Percentiles rank a stretch among this genome's conserved stretches.
phyloP scores from a whole-genome alignment of 2,329 filamentous ascomycete species.

The Seiridium unicorne region DNA sequence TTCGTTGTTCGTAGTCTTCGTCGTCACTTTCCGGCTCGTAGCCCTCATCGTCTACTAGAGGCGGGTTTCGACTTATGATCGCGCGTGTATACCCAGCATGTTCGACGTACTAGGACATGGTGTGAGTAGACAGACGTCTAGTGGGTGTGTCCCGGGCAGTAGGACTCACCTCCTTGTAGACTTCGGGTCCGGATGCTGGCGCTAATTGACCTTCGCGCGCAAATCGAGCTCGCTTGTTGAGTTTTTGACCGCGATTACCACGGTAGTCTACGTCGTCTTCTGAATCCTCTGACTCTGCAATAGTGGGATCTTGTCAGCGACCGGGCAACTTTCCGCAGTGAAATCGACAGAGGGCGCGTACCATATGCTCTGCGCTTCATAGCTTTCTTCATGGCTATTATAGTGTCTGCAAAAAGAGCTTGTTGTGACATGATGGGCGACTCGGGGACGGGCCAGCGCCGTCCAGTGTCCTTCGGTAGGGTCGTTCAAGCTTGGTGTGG shows the following conservation, averaged over 20 bases:
- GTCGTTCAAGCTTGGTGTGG: not conserved
- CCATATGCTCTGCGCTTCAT: slow-evolving; percentile 64
- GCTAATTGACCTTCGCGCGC: slow-evolving; percentile 69
- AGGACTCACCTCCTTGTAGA: slow-evolving; percentile 66
- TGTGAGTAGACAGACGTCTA: not conserved
- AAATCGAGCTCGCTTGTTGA: slow-evolving; percentile 73
- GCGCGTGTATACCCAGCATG: slow-evolving; percentile 71
- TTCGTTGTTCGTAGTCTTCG: slow-evolving; percentile 65
- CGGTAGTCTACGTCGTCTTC: slow-evolving; percentile 69
- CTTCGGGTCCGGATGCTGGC: slow-evolving; percentile 61
- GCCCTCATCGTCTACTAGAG: slow-evolving; percentile 73
- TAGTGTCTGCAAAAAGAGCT: slow-evolving; percentile 63
- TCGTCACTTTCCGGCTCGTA: slow-evolving; percentile 74
- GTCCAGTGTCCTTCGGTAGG: not conserved
- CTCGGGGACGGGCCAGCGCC: not conserved
- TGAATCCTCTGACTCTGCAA: slow-evolving; percentile 67
- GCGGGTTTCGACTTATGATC: slow-evolving; percentile 73
- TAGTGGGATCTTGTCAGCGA: slow-evolving; percentile 20
- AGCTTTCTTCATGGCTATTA: slow-evolving; percentile 66
- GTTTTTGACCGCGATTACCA: slow-evolving; percentile 75
- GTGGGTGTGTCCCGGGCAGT: slow-evolving; percentile 11
- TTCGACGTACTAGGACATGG: slow-evolving; percentile 57
- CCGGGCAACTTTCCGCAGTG: slow-evolving; percentile 12
- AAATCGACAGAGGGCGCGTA: slow-evolving; percentile 26
- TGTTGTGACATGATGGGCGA: slow-evolving; percentile 52